Evolutionary conservation across 2,329 filamentous ascomycete species (phyloP).

Genomic region (Claviceps sorghi): DNA sequence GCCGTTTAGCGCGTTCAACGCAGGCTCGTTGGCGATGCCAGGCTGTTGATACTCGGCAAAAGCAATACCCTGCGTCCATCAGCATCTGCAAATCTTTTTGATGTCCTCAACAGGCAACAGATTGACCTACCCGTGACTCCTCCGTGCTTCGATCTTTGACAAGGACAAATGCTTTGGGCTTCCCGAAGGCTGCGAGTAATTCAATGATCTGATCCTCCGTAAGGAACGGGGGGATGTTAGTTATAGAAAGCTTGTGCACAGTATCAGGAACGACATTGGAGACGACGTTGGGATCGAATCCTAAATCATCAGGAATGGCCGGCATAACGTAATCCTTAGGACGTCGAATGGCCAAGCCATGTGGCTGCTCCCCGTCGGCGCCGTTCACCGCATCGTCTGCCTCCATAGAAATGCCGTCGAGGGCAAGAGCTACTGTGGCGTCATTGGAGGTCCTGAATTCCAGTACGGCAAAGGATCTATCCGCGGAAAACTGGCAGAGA

Average conservation of each 20-base stretch:
- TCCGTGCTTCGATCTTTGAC: conserved; percentile 77
- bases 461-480: conserved; percentile 67
- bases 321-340: conserved; percentile 98
- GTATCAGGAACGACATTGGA: conserved; percentile 77
- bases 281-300: conserved; percentile 62
- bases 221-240: conserved; percentile 77
- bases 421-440: conserved; percentile 76
- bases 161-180: conserved; percentile 79
- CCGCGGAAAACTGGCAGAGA: conserved; percentile 66
- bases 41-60: conserved; percentile 91
- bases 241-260: conserved; percentile 86
- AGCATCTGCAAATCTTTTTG: conserved; percentile 16
- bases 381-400: conserved; percentile 47
- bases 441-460: conserved; percentile 84
- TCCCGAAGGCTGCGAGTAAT: conserved; percentile 78
- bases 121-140: conserved; percentile 57
- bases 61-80: conserved; percentile 60
- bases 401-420: conserved; percentile 83
- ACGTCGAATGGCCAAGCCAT: conserved; percentile 61
- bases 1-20: conserved; percentile 78
- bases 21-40: conserved; percentile 55
- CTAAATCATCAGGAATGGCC: conserved; percentile 55
- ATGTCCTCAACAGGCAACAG: neutral
- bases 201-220: conserved; percentile 85
- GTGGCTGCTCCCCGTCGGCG: conserved; percentile 34